Base-by-base conservation (phyloP, 2,329 filamentous ascomycete genomes). In the Fusarium setosum region DNA sequence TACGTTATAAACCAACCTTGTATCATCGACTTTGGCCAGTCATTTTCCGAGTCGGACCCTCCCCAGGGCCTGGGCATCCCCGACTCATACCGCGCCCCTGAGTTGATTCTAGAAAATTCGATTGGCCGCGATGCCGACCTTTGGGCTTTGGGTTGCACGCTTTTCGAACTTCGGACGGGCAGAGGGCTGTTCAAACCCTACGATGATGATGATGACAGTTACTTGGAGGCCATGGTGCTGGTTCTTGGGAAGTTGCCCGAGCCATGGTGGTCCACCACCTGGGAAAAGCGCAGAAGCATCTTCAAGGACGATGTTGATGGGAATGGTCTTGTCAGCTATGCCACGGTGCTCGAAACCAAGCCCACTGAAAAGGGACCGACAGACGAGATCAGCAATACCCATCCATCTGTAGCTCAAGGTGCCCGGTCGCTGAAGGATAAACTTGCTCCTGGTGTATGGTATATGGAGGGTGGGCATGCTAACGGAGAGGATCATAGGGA, bases 151-250 rank as follows among this genome's bases (percentile, higher is more conserved):
- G 73, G 62, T 2, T 76, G 74, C 56, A 74, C 70, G 0, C 38
- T 76, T 5, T 75, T 74, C 44, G 70, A 75, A 61, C 74, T 73
- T n/a, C 70, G 73, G 1, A 72, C 73, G 1, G 73, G 72, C 5
- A 61, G 70, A 34, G 61, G 61, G 20, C 61, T 77, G 1, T 76
- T 76, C 34, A 59, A 65, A 8, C 40, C 53, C 0, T 70, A 69
- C 31, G 68, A 71, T 41, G 68, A 72, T 34, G 69, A 73, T 6
- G 40, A 51, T 8, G 73, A 75, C 29, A 67, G 71, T 2, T 68
- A 72, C 42, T 58, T 75, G 4, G 54, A 57, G 10, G 54, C 51
- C 8, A 67, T 75, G 15, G 68, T 69, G 12, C 26, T 67, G 40
- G 50, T 73, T 5, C 59, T 76, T 3, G 73, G 73, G 0, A 71